Conservation (phyloP, 768 basidiomycete genomes). For the Boletus tomentosulus region DNA sequence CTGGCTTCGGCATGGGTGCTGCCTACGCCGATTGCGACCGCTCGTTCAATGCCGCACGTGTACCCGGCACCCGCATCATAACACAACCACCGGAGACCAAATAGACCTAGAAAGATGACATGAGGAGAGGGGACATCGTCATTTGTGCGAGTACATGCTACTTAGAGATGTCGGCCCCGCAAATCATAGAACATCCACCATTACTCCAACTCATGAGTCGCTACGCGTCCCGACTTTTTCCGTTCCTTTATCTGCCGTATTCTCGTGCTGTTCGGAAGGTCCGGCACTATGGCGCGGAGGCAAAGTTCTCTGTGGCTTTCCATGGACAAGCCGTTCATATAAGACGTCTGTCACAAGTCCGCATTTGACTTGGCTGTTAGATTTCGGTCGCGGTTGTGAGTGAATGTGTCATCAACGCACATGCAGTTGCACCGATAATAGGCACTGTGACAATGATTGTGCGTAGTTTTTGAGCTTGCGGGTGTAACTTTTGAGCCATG, state of each 20-base stretch:
- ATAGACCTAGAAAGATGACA: constrained; percentile 4
- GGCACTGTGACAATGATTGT: constrained; percentile 62
- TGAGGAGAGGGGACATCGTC: neutral
- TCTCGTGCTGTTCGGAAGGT: constrained; percentile 9
- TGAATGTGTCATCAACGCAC: constrained; percentile 35
- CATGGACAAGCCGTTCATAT: constrained; percentile 59
- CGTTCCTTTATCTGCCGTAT: constrained; percentile 1
- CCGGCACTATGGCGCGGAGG: constrained; percentile 19
- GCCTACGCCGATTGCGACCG: constrained; percentile 93
- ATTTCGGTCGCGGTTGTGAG: neutral
- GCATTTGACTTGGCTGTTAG: constrained; percentile 3
- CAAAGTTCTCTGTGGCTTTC: constrained; percentile 43
- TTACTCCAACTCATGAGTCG: constrained; percentile 4
- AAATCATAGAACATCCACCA: constrained; percentile 12
- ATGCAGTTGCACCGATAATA: constrained; percentile 59
- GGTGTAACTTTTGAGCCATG: constrained; percentile 36
- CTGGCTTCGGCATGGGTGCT: constrained; percentile 82
- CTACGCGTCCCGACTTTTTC: constrained; percentile 17
- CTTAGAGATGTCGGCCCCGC: constrained; percentile 33
- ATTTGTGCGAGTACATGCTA: constrained; percentile 8
- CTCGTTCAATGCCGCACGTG: constrained; percentile 85
- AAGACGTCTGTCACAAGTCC: constrained; percentile 46
- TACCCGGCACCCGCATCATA: constrained; percentile 79
- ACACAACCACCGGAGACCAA: constrained; percentile 31
- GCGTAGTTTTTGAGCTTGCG: constrained; percentile 42